A percentile compares a stretch with the other conserved stretches of the same genome.
phyloP scores from a whole-genome alignment of 2,329 filamentous ascomycete species.

The Colletotrichum sp. region DNA sequence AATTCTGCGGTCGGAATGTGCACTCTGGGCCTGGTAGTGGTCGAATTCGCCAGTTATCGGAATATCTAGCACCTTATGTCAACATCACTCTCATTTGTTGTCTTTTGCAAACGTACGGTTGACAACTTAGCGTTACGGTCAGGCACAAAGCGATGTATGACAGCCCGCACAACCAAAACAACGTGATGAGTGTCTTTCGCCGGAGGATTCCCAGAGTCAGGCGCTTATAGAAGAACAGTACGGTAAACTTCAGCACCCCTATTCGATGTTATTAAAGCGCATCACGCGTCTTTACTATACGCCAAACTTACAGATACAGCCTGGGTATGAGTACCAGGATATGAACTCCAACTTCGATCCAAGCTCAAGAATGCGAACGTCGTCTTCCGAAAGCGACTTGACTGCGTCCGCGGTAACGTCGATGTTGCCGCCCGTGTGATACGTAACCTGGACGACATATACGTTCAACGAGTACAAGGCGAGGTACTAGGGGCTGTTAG shows the following conservation, averaged over 20 bases:
- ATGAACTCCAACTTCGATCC: constrained; percentile 28
- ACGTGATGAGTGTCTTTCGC: constrained; percentile 20
- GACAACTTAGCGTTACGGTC: constrained; percentile 20
- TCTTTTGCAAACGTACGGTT: background rate
- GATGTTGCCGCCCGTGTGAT: constrained; percentile 27
- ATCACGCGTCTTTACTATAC: accelerated
- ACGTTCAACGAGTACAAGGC: constrained; percentile 26
- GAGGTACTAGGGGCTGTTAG: constrained; percentile 22
- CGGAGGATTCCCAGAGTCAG: constrained; percentile 21
- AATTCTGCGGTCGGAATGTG: constrained; percentile 26
- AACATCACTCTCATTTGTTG: background rate
- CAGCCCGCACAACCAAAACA: constrained; percentile 25
- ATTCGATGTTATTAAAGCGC: background rate
- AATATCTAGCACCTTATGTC: background rate
- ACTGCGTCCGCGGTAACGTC: constrained; percentile 24
- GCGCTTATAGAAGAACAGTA: constrained; percentile 31
- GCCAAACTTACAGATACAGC: constrained; percentile 26
- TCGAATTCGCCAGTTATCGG: constrained; percentile 27
- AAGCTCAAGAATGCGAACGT: constrained; percentile 23
- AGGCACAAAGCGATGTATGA: constrained; percentile 22
- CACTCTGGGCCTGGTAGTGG: constrained; percentile 24
- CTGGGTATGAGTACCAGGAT: constrained; percentile 30
- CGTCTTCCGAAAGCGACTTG: constrained; percentile 20
- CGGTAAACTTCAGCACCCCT: constrained; percentile 31
- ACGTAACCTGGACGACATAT: constrained; percentile 26